Percentiles rank a stretch among this genome's conserved stretches.
phyloP scores from a whole-genome alignment of 306 rosid genomes.

The Clitoria ternatea region DNA sequence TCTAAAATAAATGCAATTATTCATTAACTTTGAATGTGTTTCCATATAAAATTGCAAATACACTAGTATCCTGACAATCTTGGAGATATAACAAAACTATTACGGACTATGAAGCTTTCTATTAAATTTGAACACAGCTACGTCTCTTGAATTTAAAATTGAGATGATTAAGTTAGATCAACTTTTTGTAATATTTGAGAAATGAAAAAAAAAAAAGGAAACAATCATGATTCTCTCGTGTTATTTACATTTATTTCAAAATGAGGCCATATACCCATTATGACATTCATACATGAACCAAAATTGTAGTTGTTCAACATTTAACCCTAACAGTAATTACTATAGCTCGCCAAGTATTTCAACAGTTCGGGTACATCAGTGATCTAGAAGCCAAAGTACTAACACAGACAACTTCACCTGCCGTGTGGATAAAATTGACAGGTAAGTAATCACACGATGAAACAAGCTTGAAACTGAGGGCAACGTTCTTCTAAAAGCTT shows the following conservation, averaged over 20 bases:
- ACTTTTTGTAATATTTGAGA: no score
- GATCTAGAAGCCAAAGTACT: not conserved
- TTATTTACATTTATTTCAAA: not conserved
- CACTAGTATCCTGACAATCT: not conserved
- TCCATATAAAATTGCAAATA: not conserved
- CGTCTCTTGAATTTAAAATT: no score
- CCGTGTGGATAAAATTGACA: slow-evolving; percentile 15
- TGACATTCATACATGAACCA: not conserved
- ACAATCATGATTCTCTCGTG: not conserved
- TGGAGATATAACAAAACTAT: no score
- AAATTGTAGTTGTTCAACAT: not conserved
- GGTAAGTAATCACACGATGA: not conserved
- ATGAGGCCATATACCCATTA: not conserved
- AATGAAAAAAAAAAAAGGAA: no score
- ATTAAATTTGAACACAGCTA: no score
- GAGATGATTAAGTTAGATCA: no score
- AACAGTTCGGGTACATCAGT: not conserved
- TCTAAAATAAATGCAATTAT: not conserved
- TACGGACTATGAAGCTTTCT: no score
- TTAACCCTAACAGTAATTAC: not conserved
- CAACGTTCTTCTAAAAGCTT: not conserved
- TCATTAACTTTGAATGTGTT: not conserved
- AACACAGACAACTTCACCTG: not conserved
- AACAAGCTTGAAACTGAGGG: not conserved
- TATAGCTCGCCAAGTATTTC: not conserved